Base-by-base conservation (phyloP, 2,329 filamentous ascomycete genomes). In the Colletotrichum caudatum region DNA sequence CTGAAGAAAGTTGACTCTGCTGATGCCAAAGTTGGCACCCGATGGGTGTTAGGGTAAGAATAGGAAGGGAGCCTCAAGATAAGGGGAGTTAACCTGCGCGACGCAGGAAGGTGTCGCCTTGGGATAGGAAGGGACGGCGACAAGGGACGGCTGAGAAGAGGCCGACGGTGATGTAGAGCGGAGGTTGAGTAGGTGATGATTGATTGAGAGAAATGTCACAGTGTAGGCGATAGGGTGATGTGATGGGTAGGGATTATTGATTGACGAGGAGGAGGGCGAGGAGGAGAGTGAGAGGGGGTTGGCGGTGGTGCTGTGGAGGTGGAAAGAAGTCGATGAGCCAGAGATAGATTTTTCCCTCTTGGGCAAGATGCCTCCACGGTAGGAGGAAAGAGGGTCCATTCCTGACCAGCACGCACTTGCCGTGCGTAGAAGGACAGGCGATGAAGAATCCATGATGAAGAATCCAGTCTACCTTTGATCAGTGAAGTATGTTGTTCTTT, bases 1-100 rank as follows among this genome's bases (percentile, higher is more conserved):
- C 3, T 14, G 9, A n/a, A 14, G 20, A 23, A 37, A 14, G 20
- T 12, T 5, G 51, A 5, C 8, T 1, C 2, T 5, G 18, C 8
- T 5, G 2, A 12, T 20, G 18, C 14, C 2, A 5, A 9, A 35
- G 2, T 3, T 1, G 1, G 1, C 20, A n/a, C 18, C 29, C 1
- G 11, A n/a, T 14, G 1, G 20, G 12, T 12, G 1, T 7, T 11
- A 8, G 37, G 33, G 11, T n/a, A 56, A 8, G 5, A 5, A 56
- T 9, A 2, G 29, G 4, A 56, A 37, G 2, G 29, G 14, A n/a
- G 3, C 29, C 2, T 9, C 18, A n/a, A n/a, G 29, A 35, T 1
- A 29, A n/a, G 11, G 11, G 4, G 18, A 2, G 35, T 14, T 29
- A 14, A n/a, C 7, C 1, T 37, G 33, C 16, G 18, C 18, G 5